Evolutionary conservation across 2,329 filamentous ascomycete species (phyloP).

Genomic region (Hypomyces perniciosus): DNA sequence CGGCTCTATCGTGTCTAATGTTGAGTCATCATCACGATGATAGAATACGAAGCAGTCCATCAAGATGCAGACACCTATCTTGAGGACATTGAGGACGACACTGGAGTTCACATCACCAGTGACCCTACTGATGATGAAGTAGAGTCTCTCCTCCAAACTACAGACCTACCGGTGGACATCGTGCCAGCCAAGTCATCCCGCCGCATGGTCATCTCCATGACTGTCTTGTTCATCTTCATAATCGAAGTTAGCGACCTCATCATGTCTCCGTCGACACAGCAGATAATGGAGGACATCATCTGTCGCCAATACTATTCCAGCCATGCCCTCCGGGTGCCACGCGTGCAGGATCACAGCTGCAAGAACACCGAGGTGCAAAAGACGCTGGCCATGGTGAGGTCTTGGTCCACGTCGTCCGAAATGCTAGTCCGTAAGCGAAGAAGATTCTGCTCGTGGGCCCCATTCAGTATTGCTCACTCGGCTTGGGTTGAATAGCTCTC

Average conservation of each 20-base stretch:
- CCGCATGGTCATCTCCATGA: conserved; percentile 26
- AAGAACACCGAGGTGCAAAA: conserved; percentile 45
- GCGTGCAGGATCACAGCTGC: conserved; percentile 38
- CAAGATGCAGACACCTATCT: too few species aligned
- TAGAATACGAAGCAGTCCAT: too few species aligned
- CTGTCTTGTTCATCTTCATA: conserved; percentile 35
- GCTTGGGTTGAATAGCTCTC: conserved; percentile 24
- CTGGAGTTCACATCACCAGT: background rate
- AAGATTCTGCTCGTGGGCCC: background rate
- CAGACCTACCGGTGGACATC: conserved; percentile 15
- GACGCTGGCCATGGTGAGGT: conserved; percentile 45
- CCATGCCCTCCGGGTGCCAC: conserved; percentile 24
- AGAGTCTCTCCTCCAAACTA: conserved; percentile 17
- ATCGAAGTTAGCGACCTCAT: conserved; percentile 35
- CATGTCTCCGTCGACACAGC: conserved; percentile 38
- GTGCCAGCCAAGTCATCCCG: conserved; percentile 22
- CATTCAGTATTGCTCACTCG: background rate
- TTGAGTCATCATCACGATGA: too few species aligned
- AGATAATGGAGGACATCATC: conserved; percentile 48
- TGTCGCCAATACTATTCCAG: conserved; percentile 44
- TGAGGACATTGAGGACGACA: background rate
- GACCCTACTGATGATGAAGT: conserved; percentile 13
- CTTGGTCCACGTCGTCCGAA: conserved; percentile 40
- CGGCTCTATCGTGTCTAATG: too few species aligned
- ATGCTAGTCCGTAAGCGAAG: conserved; percentile 36